Evolutionary conservation across 73 alveolate species (phyloP).

Genomic region (Breviolum minutum): DNA sequence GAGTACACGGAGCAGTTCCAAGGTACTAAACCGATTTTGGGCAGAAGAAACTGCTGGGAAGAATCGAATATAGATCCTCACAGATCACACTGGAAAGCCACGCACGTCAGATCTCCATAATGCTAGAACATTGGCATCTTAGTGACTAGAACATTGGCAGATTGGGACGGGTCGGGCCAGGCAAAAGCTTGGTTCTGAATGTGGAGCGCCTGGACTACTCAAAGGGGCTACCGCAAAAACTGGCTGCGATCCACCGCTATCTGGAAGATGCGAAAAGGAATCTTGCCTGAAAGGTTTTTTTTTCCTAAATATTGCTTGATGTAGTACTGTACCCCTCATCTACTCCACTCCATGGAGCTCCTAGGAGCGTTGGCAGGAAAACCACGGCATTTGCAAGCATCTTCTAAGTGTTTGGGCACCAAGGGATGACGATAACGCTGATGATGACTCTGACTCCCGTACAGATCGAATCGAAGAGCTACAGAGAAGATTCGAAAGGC

Average conservation of each 20-base stretch:
- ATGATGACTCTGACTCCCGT: slow-evolving; percentile 37
- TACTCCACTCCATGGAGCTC: background rate
- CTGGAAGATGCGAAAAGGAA: slow-evolving; percentile 57
- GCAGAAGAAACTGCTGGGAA: background rate
- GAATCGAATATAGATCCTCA: too few species aligned
- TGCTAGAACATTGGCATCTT: background rate
- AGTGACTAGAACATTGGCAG: background rate
- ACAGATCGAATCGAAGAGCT: slow-evolving; percentile 41
- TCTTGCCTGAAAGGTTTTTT: background rate
- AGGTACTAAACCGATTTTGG: background rate
- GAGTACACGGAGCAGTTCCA: slow-evolving; percentile 87
- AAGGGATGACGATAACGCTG: slow-evolving; percentile 1
- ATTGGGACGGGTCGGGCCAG: background rate
- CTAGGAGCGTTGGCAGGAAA: too few species aligned
- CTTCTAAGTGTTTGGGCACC: background rate
- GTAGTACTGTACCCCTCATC: background rate
- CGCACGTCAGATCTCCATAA: background rate
- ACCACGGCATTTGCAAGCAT: too few species aligned
- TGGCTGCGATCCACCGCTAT: slow-evolving; percentile 87
- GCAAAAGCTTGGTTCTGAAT: slow-evolving; percentile 75
- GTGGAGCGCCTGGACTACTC: slow-evolving; percentile 93
- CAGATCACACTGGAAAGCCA: too few species aligned
- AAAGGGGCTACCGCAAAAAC: slow-evolving; percentile 78
- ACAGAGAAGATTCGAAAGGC: slow-evolving; percentile 52
- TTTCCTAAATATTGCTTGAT: background rate